Evolutionary conservation across 257 asterid genomes (phyloP), one percentile per base, ranked within the genome.

Genomic region (Capsicum chinense): DNA sequence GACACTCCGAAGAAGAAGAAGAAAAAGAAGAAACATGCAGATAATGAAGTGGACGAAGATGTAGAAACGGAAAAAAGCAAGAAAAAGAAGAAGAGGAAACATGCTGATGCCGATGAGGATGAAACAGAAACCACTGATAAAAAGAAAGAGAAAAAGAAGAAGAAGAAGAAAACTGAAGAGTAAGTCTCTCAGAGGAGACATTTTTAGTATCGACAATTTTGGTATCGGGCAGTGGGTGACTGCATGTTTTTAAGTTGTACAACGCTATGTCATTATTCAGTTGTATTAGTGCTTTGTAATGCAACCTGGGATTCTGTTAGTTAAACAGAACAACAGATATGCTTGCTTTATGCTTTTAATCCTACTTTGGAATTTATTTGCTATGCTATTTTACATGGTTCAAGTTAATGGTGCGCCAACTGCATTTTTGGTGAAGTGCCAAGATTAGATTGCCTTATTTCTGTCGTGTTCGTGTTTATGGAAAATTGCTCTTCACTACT

Each of bases 21-120:
- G 90, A 89, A 92, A 83, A 89, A 87, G 88, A 88, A 85, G 86
- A 80, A 83, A 5, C 92, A 85, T 56, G 56, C 64, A 47, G 64
- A 86, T 15, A 83, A 80, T 12, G 95, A 85, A 73, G 62, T 83
- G 5, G 90, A 76, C 8, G 84, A 56, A 10, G 84, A 56, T 56
- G 88, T 37, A 11, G 92, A 88, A 69, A 82, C 58, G 11, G 89
- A 85, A 14, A 87, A 67, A 81, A 86, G 90, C 56, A 89, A 87
- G 90, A 92, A 93, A 86, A 94, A 90, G 88, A 94, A 90, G 88
- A 93, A 94, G 95, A 92, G 94, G 84, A 94, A 91, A 83, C 97
- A 89, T 4, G 86, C 88, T 0, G 95, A 91, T 79, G 56, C 86
- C 1, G 90, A 66, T 15, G 92, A 66, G 33, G 92, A 86, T 11